Conservation (phyloP, 306 rosid species). For the Lathyrus sativus region DNA sequence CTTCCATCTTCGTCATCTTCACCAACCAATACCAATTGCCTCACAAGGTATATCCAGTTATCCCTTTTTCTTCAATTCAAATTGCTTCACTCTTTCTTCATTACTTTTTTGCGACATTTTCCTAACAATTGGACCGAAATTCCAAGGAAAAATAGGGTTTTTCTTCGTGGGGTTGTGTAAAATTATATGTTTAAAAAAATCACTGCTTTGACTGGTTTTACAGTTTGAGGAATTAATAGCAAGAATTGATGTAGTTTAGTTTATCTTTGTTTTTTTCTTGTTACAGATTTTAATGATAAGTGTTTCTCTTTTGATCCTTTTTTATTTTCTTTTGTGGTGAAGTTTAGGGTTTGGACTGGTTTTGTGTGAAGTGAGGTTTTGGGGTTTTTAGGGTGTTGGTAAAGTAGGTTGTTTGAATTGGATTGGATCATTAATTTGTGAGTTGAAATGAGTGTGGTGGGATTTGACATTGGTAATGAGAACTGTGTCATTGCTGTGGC, state of each 20-base stretch:
- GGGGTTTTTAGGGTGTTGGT: constrained; percentile 26
- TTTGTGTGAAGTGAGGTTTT: constrained; percentile 25
- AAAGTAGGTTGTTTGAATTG: constrained; percentile 34
- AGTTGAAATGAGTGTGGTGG: constrained; percentile 80
- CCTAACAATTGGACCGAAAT: not conserved
- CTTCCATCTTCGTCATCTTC: constrained; percentile 35
- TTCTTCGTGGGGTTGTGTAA: constrained; percentile 22
- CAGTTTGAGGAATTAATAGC: constrained; percentile 1
- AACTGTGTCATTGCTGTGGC: constrained; percentile 91
- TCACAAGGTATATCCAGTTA: constrained; percentile 41
- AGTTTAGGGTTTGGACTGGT: constrained; percentile 37
- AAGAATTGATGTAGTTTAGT: constrained; percentile 10
- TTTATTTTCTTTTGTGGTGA: constrained; percentile 14
- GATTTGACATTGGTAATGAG: constrained; percentile 96
- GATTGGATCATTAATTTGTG: constrained; percentile 23
- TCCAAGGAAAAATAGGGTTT: not conserved
- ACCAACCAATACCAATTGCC: constrained; percentile 22
- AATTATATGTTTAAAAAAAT: not conserved
- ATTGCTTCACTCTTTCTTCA: not conserved
- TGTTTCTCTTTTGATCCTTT: not conserved
- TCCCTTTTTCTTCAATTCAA: constrained; percentile 11
- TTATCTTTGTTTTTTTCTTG: not conserved
- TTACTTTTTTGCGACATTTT: not conserved
- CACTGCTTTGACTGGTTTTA: constrained; percentile 7
- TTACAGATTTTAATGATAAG: not conserved